Evolutionary conservation across 768 basidiomycete species (phyloP).

Genomic region (Boletus sp.): DNA sequence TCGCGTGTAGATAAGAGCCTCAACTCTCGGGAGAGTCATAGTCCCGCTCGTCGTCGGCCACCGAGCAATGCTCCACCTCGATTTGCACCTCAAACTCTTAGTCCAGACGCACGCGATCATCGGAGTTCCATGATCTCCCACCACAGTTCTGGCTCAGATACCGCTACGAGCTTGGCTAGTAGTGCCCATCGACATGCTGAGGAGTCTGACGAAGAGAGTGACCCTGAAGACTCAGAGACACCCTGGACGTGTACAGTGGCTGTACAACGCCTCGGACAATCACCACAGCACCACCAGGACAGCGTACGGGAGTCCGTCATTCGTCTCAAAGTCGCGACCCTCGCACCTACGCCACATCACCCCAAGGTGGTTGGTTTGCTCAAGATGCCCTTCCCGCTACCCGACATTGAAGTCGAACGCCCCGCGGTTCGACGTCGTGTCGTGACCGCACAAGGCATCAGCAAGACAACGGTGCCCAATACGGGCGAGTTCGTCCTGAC

Average conservation of each 20-base stretch:
- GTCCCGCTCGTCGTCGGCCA: constrained; percentile 14
- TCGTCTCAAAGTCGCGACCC: constrained; percentile 72
- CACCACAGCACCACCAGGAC: constrained; percentile 6
- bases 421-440: constrained; percentile 53
- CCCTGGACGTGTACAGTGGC: constrained; percentile 92
- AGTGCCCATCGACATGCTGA: constrained; percentile 22
- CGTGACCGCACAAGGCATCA: constrained; percentile 29
- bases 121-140: constrained; percentile 43
- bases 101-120: constrained; percentile 17
- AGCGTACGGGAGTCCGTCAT: constrained; percentile 16
- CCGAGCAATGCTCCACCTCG: constrained; percentile 6
- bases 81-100: constrained; percentile 7
- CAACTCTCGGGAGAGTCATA: constrained; percentile 7
- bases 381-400: constrained; percentile 86
- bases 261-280: constrained; percentile 44
- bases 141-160: constrained; percentile 37
- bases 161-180: constrained; percentile 25
- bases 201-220: constrained; percentile 77
- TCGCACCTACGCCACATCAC: constrained; percentile 93
- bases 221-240: constrained; percentile 95
- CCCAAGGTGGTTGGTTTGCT: constrained; percentile 91
- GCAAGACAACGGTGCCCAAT: constrained; percentile 21
- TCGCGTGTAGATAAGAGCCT: constrained; percentile 18
- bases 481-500: constrained; percentile 54
- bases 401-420: constrained; percentile 72